A percentile compares a stretch with the other conserved stretches of the same genome.
phyloP scores from a whole-genome alignment of 2,329 filamentous ascomycete genomes.

The Hypoxylon sp. region DNA sequence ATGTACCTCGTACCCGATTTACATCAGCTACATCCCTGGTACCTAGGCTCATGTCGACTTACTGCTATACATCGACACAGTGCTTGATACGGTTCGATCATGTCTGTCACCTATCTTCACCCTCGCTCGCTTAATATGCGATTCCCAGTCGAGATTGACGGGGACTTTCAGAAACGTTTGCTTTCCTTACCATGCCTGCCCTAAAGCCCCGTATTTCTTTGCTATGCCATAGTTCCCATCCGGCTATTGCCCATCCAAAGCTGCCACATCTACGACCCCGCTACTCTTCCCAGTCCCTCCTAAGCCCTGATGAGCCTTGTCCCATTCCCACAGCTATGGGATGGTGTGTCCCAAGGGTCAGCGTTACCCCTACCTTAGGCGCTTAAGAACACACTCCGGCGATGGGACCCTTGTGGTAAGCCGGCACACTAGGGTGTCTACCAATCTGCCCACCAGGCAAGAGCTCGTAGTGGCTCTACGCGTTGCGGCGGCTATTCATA shows the following conservation, averaged over 20 bases:
- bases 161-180: slow-evolving; percentile 38
- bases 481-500: slow-evolving; percentile 48
- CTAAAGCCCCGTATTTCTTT: slow-evolving; percentile 43
- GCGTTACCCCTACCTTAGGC: slow-evolving; percentile 41
- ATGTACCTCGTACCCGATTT: slow-evolving; percentile 41
- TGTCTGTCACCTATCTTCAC: slow-evolving; percentile 33
- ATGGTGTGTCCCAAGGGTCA: slow-evolving; percentile 31
- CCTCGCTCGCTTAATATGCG: slow-evolving; percentile 41
- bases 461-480: slow-evolving; percentile 23
- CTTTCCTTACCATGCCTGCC: slow-evolving; percentile 35
- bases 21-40: slow-evolving; percentile 36
- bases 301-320: slow-evolving; percentile 43
- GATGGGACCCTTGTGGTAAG: slow-evolving; percentile 28
- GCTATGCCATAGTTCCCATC: slow-evolving; percentile 27
- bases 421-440: slow-evolving; percentile 37
- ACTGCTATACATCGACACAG: slow-evolving; percentile 36
- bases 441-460: slow-evolving; percentile 38
- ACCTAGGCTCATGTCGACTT: slow-evolving; percentile 28
- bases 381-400: slow-evolving; percentile 39
- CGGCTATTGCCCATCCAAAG: slow-evolving; percentile 30
- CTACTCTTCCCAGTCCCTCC: slow-evolving; percentile 28
- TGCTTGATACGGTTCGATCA: slow-evolving; percentile 31
- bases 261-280: slow-evolving; percentile 41
- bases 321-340: slow-evolving; percentile 33
- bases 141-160: slow-evolving; percentile 43